Percentiles rank a stretch among this genome's conserved stretches.
These are phyloP conservation scores for Hyaloscypha hepaticicola DNA, from an alignment of 495 filamentous ascomycete genomes.

Conservation along the genomic window DNA sequence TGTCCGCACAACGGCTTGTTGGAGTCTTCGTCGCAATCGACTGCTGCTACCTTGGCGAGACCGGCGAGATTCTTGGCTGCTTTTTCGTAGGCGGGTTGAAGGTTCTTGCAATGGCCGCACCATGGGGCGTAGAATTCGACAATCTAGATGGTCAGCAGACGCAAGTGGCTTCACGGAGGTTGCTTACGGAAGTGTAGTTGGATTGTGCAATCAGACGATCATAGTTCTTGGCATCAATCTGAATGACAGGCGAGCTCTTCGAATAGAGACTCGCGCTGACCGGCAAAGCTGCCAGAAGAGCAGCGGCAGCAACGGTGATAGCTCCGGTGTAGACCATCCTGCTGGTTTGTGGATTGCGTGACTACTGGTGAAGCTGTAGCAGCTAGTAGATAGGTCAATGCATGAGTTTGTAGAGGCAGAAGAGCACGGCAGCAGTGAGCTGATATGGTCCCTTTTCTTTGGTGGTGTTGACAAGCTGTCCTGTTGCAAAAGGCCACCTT, in stretches of 20 bases:
- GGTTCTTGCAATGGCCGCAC: conserved; percentile 95
- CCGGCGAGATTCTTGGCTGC: conserved; percentile 85
- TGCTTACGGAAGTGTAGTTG: conserved; percentile 83
- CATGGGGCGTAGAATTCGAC: conserved; percentile 89
- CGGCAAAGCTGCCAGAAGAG: conserved; percentile 58
- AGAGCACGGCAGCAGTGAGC: background rate
- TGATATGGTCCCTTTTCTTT: background rate
- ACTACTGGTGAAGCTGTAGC: conserved; percentile 30
- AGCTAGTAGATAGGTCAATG: conserved; percentile 20
- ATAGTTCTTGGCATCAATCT: conserved; percentile 81
- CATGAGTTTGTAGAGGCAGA: conserved; percentile 6
- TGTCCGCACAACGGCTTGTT: conserved; percentile 88
- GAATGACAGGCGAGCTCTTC: conserved; percentile 84
- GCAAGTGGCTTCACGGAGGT: conserved; percentile 10
- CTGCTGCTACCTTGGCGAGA: conserved; percentile 87
- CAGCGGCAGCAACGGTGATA: conserved; percentile 43
- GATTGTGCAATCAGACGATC: conserved; percentile 82
- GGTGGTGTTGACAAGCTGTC: conserved; percentile 29
- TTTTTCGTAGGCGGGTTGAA: conserved; percentile 95
- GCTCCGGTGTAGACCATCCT: conserved; percentile 29
- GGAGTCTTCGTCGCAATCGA: conserved; percentile 92
- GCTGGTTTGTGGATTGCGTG: background rate
- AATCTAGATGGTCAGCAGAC: conserved; percentile 37
- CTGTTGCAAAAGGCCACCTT: conserved; percentile 27
- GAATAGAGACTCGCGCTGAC: conserved; percentile 75